Conservation (phyloP, 805 yeast species). For the Candida orba region DNA sequence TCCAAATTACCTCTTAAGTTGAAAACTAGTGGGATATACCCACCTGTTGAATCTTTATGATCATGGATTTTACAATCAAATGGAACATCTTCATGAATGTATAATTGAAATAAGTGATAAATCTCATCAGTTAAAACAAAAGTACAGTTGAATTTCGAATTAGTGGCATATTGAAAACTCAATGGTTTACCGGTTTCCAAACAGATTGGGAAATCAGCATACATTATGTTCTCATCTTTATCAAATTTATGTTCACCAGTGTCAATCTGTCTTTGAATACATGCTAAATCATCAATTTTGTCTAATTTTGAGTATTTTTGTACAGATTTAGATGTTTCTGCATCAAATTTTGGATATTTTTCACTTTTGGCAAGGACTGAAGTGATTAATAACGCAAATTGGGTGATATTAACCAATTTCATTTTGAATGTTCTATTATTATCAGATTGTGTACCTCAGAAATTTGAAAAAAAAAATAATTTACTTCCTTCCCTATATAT, state of each 20-base stretch:
- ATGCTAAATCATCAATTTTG: constrained; percentile 38
- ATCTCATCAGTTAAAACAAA: constrained; percentile 54
- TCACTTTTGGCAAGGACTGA: background rate
- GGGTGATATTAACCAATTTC: background rate
- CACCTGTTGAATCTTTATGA: constrained; percentile 25
- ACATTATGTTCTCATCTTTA: constrained; percentile 46
- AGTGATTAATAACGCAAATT: background rate
- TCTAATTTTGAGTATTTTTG: constrained; percentile 30
- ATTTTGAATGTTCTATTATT: background rate
- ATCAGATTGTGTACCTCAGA: too few species aligned
- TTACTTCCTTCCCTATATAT: too few species aligned
- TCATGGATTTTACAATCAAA: constrained; percentile 60
- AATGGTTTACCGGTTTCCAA: constrained; percentile 58
- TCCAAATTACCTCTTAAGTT: constrained; percentile 61
- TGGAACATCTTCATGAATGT: constrained; percentile 73
- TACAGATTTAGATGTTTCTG: constrained; percentile 7
- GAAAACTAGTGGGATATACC: constrained; percentile 50
- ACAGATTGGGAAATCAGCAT: constrained; percentile 53
- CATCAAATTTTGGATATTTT: background rate
- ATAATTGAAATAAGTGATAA: constrained; percentile 67
- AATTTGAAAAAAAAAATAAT: too few species aligned
- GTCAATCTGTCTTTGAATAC: constrained; percentile 64
- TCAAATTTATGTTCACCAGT: constrained; percentile 73
- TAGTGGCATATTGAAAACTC: constrained; percentile 41
- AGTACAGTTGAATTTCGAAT: constrained; percentile 52